Evolutionary conservation across 2,329 filamentous ascomycete genomes (phyloP), one percentile per base, ranked within the genome.

Genomic region (Aspergillus ustus): DNA sequence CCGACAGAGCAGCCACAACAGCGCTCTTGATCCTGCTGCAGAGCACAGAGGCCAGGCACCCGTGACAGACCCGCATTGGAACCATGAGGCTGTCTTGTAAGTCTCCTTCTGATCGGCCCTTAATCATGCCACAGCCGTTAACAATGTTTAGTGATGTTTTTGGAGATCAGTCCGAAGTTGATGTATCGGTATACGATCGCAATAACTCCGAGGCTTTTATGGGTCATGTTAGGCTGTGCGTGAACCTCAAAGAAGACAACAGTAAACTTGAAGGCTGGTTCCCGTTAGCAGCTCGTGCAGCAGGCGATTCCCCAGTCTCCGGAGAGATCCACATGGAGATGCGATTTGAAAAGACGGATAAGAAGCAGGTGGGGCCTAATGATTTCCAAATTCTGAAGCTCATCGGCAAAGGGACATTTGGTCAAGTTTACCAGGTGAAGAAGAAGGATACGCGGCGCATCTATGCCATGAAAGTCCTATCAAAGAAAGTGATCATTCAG

Each of bases 401-500:
- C 60, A 98, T 99, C 67, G 95, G 95, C 65, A 98, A 98, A 79
- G 95, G 95, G 58, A 99, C 95, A 0, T 99, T 99, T 75, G 95
- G 95, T 1, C 95, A 99, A 77, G 95, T 99, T 2, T 99, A 98
- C 75, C 95, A 99, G 76, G 95, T 99, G 7, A 90, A 92, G 70
- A 99, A 99, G 85, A 95, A 92, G 82, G 95, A 99, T 75, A 97
- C 94, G 0, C 88, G 89, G 71, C 89, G 95, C 49, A 97, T 99
- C 63, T 99, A 99, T 73, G 95, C 95, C 64, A 99, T 99, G 95
- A 99, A 99, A 79, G 94, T 99, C 1, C 83, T 99, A 34, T 97
- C 95, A 54, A 99, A 99, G 84, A 99, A 99, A 83, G 95, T 99
- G 57, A 99, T 99, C 72, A 95, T 99, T 28, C 95, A 99, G 80